A percentile compares a stretch with the other conserved stretches of the same genome.
Conservation (phyloP, 805 yeast species). For the Lipomyces lipofer region DNA sequence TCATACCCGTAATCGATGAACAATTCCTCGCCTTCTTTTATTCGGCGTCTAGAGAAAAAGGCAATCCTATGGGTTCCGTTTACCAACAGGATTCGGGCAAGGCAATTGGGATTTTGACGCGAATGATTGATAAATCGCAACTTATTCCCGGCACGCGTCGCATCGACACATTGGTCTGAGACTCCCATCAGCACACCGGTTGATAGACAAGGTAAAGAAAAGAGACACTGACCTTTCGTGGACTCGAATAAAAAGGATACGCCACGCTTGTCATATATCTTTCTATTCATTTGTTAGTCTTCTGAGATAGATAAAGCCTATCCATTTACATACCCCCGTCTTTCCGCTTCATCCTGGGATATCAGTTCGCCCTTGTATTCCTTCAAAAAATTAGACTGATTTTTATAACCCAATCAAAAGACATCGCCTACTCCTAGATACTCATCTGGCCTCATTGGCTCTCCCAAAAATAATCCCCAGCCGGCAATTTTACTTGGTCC, state of each 20-base stretch:
- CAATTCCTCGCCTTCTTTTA: constrained; percentile 29
- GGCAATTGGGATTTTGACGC: constrained; percentile 27
- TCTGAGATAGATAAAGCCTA: neutral
- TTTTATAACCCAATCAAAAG: too few relatives aligned
- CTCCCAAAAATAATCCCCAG: constrained; percentile 30
- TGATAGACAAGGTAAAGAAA: too few relatives aligned
- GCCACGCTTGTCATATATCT: constrained; percentile 29
- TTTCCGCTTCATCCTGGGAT: constrained; percentile 29
- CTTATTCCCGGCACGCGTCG: constrained; percentile 28
- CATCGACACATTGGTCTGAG: constrained; percentile 28
- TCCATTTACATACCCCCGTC: constrained; percentile 21
- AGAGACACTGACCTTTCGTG: constrained; percentile 13
- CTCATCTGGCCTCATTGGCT: constrained; percentile 26
- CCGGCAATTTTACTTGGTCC: constrained; percentile 27
- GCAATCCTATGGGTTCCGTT: constrained; percentile 29
- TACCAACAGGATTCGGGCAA: constrained; percentile 25
- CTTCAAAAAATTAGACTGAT: too few relatives aligned
- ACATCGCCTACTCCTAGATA: constrained; percentile 15
- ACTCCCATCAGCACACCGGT: neutral
- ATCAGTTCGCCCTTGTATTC: constrained; percentile 30
- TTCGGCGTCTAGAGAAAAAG: constrained; percentile 20
- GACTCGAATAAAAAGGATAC: constrained; percentile 28
- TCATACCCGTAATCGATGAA: constrained; percentile 28
- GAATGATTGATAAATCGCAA: constrained; percentile 29
- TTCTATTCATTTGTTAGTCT: constrained; percentile 1